These are phyloP conservation scores for Jatropha podagrica DNA, from an alignment of 441 rosid genomes.

Conservation along the genomic window DNA sequence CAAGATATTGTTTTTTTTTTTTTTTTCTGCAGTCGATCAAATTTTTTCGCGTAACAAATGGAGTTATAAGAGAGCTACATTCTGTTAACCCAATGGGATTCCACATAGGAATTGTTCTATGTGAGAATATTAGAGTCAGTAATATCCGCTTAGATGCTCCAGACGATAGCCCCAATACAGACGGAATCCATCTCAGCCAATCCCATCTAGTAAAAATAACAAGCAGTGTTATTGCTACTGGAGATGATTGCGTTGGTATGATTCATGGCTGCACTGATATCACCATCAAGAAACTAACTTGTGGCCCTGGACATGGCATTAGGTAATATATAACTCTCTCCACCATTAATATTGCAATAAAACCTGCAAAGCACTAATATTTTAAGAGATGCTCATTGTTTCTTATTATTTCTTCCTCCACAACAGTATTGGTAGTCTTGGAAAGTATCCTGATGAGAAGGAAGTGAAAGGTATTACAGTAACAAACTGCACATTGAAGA, in stretches of 20 bases:
- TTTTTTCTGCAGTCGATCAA: slow-evolving; percentile 38
- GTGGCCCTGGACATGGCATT: slow-evolving; percentile 85
- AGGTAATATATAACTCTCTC: slow-evolving; percentile 35
- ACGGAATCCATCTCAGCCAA: slow-evolving; percentile 62
- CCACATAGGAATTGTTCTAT: slow-evolving; percentile 41
- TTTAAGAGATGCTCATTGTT: too few species aligned
- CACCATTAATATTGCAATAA: too few species aligned
- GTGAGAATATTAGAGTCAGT: slow-evolving; percentile 33
- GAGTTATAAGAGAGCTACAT: slow-evolving; percentile 31
- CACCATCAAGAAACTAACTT: slow-evolving; percentile 41
- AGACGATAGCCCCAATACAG: slow-evolving; percentile 57
- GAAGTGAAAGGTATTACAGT: slow-evolving; percentile 47
- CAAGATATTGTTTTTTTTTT: background rate
- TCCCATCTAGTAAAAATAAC: slow-evolving; percentile 41
- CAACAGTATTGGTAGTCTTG: slow-evolving; percentile 68
- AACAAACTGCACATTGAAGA: slow-evolving; percentile 44
- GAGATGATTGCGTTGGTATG: slow-evolving; percentile 64
- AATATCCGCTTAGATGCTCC: slow-evolving; percentile 46
- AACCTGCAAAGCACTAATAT: background rate
- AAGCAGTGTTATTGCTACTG: slow-evolving; percentile 37
- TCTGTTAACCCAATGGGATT: slow-evolving; percentile 65
- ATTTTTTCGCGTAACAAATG: slow-evolving; percentile 36
- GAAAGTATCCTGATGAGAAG: slow-evolving; percentile 48
- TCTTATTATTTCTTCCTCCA: background rate
- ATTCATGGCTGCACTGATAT: slow-evolving; percentile 49